Percentiles rank a stretch among this genome's conserved stretches.
phyloP scores from a whole-genome alignment of 768 basidiomycete genomes.

The Podaxis sp. region DNA sequence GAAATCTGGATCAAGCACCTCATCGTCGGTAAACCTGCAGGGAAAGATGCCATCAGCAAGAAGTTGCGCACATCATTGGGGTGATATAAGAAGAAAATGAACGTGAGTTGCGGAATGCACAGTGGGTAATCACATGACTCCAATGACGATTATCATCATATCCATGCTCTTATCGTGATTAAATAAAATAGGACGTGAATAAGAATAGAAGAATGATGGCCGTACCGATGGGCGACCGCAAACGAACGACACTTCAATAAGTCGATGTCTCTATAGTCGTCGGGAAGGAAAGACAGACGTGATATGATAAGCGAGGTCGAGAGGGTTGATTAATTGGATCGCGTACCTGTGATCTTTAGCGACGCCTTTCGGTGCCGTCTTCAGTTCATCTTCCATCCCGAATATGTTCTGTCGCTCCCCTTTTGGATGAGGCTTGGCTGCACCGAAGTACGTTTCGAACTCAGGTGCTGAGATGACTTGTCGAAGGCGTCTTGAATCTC shows the following conservation, averaged over 20 bases:
- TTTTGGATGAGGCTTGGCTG: conserved; percentile 57
- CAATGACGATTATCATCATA: neutral
- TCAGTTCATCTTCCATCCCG: conserved; percentile 84
- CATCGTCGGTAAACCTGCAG: conserved; percentile 67
- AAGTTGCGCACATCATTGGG: neutral
- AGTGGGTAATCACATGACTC: neutral
- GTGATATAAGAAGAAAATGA: neutral
- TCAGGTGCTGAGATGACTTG: conserved; percentile 60
- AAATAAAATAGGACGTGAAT: neutral
- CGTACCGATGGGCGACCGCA: conserved; percentile 62
- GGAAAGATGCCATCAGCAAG: neutral
- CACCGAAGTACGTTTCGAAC: conserved; percentile 80
- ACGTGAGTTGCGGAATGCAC: conserved; percentile 3
- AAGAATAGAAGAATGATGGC: neutral
- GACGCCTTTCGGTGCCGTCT: conserved; percentile 89
- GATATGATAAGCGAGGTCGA: neutral
- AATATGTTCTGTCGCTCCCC: conserved; percentile 76
- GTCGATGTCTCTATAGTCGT: conserved; percentile 74
- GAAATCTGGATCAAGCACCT: conserved; percentile 69
- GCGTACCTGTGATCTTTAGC: conserved; percentile 75
- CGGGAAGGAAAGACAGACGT: neutral
- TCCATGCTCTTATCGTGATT: no score
- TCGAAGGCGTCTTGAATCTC: conserved; percentile 60
- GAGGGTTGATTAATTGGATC: neutral
- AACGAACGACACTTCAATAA: conserved; percentile 82